Base-by-base conservation (phyloP, 257 asterid species). In the Solanum verrucosum region DNA sequence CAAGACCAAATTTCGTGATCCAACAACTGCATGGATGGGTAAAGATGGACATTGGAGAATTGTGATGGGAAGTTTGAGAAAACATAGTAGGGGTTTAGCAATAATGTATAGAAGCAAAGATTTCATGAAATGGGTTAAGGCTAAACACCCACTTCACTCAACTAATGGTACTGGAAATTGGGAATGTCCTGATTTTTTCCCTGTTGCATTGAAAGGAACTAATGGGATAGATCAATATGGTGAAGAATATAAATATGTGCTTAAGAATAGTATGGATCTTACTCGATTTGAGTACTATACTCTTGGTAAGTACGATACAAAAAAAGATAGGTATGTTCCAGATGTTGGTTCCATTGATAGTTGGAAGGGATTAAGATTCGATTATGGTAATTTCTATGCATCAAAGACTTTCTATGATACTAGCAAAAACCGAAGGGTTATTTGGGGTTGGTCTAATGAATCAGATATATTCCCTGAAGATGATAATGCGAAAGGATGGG, bases 171-270 rank as follows among this genome's bases (percentile, higher is more conserved):
- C 95, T 4, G 95, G 95, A 4, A 93, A 88, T 27, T 93, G 93
- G 92, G 95, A 92, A 65, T 93, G 95, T 70, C 93, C 93, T 1
- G 95, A 93, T 89, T 93, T 93, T 13, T 93, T 84, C 49, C 94
- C 95, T 1, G 92, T 93, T 2, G 18, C 87, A 4, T 21, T 35
- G 38, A 40, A 79, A 15, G 90, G 90, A 2, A 56, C 35, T n/a
- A 83, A 79, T 6, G 94, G 93, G 15, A 20, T 90, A 90, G 91
- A 92, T 25, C 44, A 79, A 25, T 84, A 85, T 8, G 89, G 46
- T 9, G 35, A 83, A 4, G 73, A 87, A 6, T 29, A 89, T 38
- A 92, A 88, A 73, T 84, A 88, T 56, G 95, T 89, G 10, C 86
- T 91, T 0, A 92, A 92, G 87, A 90, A 86, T 18, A 93, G 94